Evolutionary conservation across 371 early-diverging fungal species (phyloP).

Genomic region (Mycotypha africana): DNA sequence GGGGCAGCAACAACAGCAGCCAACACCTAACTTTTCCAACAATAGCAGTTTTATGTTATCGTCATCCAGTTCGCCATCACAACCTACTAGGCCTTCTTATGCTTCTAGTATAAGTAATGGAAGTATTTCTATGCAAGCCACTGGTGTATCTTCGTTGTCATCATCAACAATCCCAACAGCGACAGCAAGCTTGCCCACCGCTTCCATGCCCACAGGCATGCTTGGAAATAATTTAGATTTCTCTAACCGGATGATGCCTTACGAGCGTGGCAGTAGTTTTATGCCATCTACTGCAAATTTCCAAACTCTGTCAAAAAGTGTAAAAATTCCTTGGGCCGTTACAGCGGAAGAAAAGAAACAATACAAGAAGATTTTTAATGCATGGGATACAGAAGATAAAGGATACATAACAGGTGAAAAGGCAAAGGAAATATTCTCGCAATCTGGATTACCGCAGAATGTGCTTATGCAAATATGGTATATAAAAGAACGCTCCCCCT

Average conservation of each 20-base stretch:
- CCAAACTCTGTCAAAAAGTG: conserved; percentile 20
- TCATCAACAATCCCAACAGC: too few species aligned
- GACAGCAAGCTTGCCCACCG: conserved; percentile 5
- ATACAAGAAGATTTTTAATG: conserved; percentile 79
- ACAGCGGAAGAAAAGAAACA: conserved; percentile 70
- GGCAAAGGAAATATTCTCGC: conserved; percentile 80
- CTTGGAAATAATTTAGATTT: conserved; percentile 32
- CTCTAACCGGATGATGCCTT: conserved; percentile 47
- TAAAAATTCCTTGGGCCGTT: conserved; percentile 75
- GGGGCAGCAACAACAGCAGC: neutral
- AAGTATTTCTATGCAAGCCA: conserved; percentile 11
- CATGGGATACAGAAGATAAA: conserved; percentile 77
- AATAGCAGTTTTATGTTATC: conserved; percentile 7
- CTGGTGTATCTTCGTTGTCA: conserved; percentile 3
- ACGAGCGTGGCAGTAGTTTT: conserved; percentile 14
- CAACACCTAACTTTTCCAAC: neutral
- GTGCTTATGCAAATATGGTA: conserved; percentile 87
- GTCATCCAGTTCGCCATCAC: neutral
- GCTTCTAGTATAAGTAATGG: too few species aligned
- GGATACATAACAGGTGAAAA: conserved; percentile 78
- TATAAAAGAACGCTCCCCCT: neutral
- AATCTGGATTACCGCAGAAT: conserved; percentile 74
- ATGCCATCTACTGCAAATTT: conserved; percentile 16
- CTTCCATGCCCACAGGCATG: conserved; percentile 42
- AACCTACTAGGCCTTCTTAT: neutral